Base-by-base conservation (phyloP, 2,329 filamentous ascomycete species). In the Epichloe gansuensis region DNA sequence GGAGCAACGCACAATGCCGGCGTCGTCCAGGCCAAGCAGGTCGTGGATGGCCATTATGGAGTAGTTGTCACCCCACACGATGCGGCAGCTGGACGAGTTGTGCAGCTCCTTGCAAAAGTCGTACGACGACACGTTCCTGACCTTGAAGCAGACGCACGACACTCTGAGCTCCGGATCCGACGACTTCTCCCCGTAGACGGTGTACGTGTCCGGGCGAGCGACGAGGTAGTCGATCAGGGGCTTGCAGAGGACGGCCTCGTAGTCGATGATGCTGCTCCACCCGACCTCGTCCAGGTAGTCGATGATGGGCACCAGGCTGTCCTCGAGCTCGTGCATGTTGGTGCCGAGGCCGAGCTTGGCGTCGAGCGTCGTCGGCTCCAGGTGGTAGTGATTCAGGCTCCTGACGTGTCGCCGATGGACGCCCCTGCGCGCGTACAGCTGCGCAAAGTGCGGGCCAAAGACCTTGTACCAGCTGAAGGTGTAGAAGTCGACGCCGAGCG, bases 401-500 rank as follows among this genome's bases (percentile, higher is more conserved):
- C 67, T 67, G 51, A 89, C 70, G 47, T 74, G 31, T 9, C 47
- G 65, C 15, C 74, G 60, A 54, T 84, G 80, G 0, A 79, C 81
- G 0, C 65, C 60, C 4, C 71, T 70, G 25, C 78, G 78, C 5
- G 77, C 84, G 61, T 88, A 91, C 1, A 91, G 69, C 56, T 84
- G 77, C 0, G 85, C 75, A 1, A 89, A 73, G 58, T 90, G 87
- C 1, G 87, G 86, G 0, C 86, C 87, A 61, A 85, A 90, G 2
- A 89, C 79, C 64, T 91, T 91, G 68, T 90, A 90, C 86, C 85
- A 90, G 0, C 76, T 82, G 62, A 90, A 88, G n/a, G 74, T 69
- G 64, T 90, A 91, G 58, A 89, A 82, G 62, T 91, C 87, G 0
- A 85, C 82, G 1, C 76, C 85, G 0, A 88, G 71, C 0, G 69